Evolutionary conservation across 1,284 basidiomycete genomes (phyloP).

Genomic region (Marasmius sp.): DNA sequence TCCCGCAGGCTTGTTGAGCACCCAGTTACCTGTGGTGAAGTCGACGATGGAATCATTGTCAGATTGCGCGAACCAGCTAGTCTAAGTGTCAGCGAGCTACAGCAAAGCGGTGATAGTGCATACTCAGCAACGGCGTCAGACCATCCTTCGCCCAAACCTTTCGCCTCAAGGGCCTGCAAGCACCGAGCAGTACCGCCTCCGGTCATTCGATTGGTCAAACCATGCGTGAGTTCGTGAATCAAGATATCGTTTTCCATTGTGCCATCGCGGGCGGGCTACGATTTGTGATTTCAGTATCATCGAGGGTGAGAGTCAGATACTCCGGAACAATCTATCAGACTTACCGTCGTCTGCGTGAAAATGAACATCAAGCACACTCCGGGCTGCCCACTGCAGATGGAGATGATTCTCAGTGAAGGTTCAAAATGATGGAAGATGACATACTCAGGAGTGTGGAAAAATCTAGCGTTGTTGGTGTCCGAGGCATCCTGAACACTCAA

Average conservation of each 20-base stretch:
- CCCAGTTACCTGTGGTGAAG: conserved; percentile 9
- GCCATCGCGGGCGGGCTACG: conserved; percentile 33
- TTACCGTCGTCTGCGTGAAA: conserved; percentile 32
- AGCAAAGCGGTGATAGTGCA: conserved; percentile 5
- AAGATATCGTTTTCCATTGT: conserved; percentile 39
- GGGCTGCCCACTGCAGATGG: conserved; percentile 26
- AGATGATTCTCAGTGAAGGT: background rate
- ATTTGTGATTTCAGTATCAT: too few relatives aligned
- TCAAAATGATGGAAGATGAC: conserved; percentile 8
- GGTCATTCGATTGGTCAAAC: conserved; percentile 37
- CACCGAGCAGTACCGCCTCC: conserved; percentile 49
- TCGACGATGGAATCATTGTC: background rate
- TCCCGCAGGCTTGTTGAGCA: conserved; percentile 23
- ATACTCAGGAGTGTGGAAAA: conserved; percentile 39
- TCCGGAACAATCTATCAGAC: background rate
- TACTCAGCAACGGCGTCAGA: conserved; percentile 52
- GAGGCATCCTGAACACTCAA: conserved; percentile 34
- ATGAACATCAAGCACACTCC: conserved; percentile 34
- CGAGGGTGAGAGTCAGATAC: too few relatives aligned
- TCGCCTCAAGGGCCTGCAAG: conserved; percentile 47
- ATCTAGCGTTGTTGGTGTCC: conserved; percentile 18
- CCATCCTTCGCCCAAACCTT: conserved; percentile 57
- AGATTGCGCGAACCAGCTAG: background rate
- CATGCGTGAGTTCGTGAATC: conserved; percentile 38
- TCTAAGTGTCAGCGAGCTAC: background rate